Percentiles rank a stretch among this genome's conserved stretches.
phyloP scores from a whole-genome alignment of 1,139 yeast species.

The Saccharomyces hybrid region DNA sequence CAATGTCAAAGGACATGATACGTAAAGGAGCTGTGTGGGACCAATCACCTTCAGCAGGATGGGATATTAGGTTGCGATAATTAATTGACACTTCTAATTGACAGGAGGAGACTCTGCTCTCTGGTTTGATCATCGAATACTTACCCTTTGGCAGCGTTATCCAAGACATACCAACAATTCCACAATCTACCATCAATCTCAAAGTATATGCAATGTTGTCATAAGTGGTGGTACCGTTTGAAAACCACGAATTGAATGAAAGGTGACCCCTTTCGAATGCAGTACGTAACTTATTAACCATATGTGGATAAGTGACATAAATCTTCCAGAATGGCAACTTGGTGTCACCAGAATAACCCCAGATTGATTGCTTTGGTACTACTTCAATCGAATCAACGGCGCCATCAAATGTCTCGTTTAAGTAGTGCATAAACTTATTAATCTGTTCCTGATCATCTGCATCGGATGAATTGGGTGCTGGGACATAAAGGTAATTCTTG shows the following conservation, averaged over 20 bases:
- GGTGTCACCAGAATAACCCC: constrained; percentile 84
- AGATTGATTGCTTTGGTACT: constrained; percentile 68
- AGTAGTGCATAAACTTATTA: constrained; percentile 39
- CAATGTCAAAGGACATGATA: constrained; percentile 90
- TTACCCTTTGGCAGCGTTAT: constrained; percentile 73
- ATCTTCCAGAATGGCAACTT: constrained; percentile 77
- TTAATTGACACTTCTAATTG: constrained; percentile 75
- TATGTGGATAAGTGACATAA: constrained; percentile 54
- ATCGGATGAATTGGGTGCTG: constrained; percentile 61
- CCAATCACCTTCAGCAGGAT: constrained; percentile 91
- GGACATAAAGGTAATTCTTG: constrained; percentile 82
- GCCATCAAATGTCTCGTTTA: constrained; percentile 42
- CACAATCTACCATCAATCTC: constrained; percentile 86
- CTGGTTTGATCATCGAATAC: constrained; percentile 42
- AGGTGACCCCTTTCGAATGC: constrained; percentile 81
- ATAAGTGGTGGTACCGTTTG: constrained; percentile 58
- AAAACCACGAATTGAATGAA: constrained; percentile 53
- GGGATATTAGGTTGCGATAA: constrained; percentile 64
- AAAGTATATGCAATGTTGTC: constrained; percentile 84
- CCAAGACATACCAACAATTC: constrained; percentile 97
- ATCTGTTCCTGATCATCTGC: constrained; percentile 43
- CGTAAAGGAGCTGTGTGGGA: constrained; percentile 89
- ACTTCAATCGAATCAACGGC: constrained; percentile 54
- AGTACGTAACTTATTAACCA: constrained; percentile 59
- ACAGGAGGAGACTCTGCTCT: constrained; percentile 55